Conservation (phyloP, 345 rosid genomes). For the Populus tremula region DNA sequence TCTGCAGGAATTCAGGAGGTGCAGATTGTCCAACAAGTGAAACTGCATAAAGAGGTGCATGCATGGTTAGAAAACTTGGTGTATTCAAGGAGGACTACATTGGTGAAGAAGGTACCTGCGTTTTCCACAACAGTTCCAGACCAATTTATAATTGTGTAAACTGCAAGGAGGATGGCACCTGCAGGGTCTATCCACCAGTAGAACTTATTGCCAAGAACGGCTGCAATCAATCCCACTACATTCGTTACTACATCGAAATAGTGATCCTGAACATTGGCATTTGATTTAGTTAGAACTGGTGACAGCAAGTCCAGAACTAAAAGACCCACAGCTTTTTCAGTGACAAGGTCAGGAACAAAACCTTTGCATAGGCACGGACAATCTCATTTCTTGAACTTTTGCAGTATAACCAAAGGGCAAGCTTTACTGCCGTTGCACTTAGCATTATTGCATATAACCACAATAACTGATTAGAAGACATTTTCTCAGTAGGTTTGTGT, state of each 20-base stretch:
- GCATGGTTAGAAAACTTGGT: background rate
- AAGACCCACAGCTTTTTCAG: background rate
- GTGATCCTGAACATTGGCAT: slow-evolving; percentile 60
- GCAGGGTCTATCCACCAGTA: slow-evolving; percentile 90
- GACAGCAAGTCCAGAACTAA: background rate
- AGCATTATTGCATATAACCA: slow-evolving; percentile 81
- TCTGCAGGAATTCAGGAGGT: slow-evolving; percentile 73
- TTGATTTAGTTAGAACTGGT: background rate
- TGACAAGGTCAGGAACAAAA: slow-evolving; percentile 10
- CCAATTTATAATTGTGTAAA: slow-evolving; percentile 81
- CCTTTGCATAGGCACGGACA: slow-evolving; percentile 92
- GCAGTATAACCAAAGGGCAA: slow-evolving; percentile 81
- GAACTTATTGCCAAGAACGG: slow-evolving; percentile 66
- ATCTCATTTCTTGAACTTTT: slow-evolving; percentile 63
- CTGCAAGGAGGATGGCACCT: slow-evolving; percentile 74
- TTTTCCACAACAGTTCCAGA: slow-evolving; percentile 85
- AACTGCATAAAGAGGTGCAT: slow-evolving; percentile 37
- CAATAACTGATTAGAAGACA: slow-evolving; percentile 44
- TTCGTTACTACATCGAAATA: slow-evolving; percentile 82
- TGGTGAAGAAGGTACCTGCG: slow-evolving; percentile 45
- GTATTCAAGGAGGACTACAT: background rate
- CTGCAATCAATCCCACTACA: slow-evolving; percentile 75
- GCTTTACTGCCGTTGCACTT: slow-evolving; percentile 65
- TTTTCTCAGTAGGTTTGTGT: slow-evolving; percentile 41
- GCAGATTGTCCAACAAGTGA: slow-evolving; percentile 85